A percentile compares a stretch with the other conserved stretches of the same genome.
phyloP scores from a whole-genome alignment of 176 grass and related monocot species.

The Triticum monococcum region DNA sequence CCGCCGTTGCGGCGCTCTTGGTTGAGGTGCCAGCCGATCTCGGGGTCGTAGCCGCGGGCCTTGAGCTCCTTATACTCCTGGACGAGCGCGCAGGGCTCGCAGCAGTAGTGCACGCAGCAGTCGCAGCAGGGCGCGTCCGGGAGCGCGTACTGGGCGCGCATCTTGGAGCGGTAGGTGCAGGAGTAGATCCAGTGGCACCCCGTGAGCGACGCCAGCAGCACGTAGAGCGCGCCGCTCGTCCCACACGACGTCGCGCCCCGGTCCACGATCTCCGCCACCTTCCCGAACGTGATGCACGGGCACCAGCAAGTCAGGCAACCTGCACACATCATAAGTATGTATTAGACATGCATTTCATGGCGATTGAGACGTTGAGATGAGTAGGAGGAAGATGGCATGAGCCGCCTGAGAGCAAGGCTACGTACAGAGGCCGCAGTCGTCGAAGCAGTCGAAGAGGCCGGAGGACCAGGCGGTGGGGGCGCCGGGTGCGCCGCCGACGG shows the following conservation, averaged over 20 bases:
- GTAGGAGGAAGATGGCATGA: too few species aligned
- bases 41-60: slow-evolving; percentile 55
- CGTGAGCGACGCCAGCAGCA: background rate
- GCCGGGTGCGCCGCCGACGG: background rate
- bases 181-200: slow-evolving; percentile 60
- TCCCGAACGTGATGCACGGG: slow-evolving; percentile 69
- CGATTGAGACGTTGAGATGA: too few species aligned
- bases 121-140: slow-evolving; percentile 50
- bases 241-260: slow-evolving; percentile 52
- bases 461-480: slow-evolving; percentile 26
- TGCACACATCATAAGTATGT: background rate
- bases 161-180: slow-evolving; percentile 50
- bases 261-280: slow-evolving; percentile 69
- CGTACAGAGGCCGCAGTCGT: slow-evolving; percentile 42
- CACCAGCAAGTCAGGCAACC: slow-evolving; percentile 62
- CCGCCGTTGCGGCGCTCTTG: background rate
- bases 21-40: slow-evolving; percentile 33
- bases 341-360: background rate
- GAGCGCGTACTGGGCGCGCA: slow-evolving; percentile 45
- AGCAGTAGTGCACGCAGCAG: slow-evolving; percentile 70
- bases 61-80: slow-evolving; percentile 71
- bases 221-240: slow-evolving; percentile 42
- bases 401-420: too few species aligned
- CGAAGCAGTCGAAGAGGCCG: slow-evolving; percentile 65
- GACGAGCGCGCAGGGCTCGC: slow-evolving; percentile 51